Base-by-base conservation (phyloP, 352 stramenopile genomes). In the Phytophthora fragariaefolia region DNA sequence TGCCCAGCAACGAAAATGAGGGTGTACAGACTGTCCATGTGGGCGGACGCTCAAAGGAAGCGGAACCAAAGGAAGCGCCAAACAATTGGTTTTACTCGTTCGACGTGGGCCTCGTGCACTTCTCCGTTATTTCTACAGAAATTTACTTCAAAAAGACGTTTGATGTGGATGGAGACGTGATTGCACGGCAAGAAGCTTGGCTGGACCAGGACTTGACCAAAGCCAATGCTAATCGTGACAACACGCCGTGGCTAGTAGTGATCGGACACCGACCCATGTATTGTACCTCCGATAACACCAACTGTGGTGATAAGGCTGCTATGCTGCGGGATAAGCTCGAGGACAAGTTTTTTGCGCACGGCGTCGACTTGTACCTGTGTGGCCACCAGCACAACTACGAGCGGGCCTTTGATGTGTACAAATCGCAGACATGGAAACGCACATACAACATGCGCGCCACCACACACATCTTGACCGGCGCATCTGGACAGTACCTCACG, bases 351-450 rank as follows among this genome's bases (percentile, higher is more conserved):
- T 94, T 89, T 63, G 50, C 76, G 18, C 65, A 92, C 53, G 87
- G 87, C 38, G 90, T 97, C 15, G 90, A 97, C 51, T 67, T 97
- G 26, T 97, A 96, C 74, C 69, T 97, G 20, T 95, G 87, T 43
- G 90, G 90, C 9, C 91, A 97, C 71, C 87, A 96, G 63, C 91
- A 97, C 82, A 97, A 97, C 74, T 97, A 96, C 73, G 90, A 97
- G 63, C 83, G 91, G 34, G 87, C 85, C 17, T 96, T 85, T 51
- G 89, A 96, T 63, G 73, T 97, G 6, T 95, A 93, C 69, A 77
- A 78, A 22, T 80, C 67, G 2, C 32, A 73, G 34, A 95, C 86
- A 4, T 82, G 74, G 74, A 69, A 76, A 38, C 76, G 79, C 36
- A 95, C 87, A n/a, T 79, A 53, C 49, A 92, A 97, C 73, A 95